These are phyloP conservation scores for Zea luxurians DNA, from an alignment of 176 grass and related monocot genomes.

Conservation along the genomic window DNA sequence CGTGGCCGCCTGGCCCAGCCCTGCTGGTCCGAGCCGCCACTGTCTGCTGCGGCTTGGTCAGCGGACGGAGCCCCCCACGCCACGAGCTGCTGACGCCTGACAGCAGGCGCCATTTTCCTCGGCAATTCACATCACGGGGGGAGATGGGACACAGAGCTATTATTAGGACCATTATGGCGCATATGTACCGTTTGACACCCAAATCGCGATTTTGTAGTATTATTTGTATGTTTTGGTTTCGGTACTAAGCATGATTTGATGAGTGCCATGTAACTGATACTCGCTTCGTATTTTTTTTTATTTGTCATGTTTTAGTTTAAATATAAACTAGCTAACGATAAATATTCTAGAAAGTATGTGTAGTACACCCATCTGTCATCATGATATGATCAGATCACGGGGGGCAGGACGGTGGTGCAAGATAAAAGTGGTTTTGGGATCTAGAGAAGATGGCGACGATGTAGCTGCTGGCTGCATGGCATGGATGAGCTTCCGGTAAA, in stretches of 20 bases:
- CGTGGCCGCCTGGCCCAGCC: neutral
- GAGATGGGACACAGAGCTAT: neutral
- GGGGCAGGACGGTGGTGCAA: conserved; percentile 32
- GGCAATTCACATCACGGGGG: neutral
- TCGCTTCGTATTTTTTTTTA: too few relatives aligned
- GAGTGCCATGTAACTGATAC: too few relatives aligned
- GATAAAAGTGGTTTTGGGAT: conserved; percentile 20
- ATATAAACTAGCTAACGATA: too few relatives aligned
- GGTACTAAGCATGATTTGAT: too few relatives aligned
- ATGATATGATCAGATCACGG: conserved; percentile 34
- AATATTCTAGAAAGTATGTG: too few relatives aligned
- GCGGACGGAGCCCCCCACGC: neutral
- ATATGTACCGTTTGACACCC: neutral
- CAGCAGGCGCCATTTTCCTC: neutral
- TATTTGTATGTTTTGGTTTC: too few relatives aligned
- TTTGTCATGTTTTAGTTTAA: too few relatives aligned
- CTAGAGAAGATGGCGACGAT: conserved; percentile 35
- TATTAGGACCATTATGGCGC: neutral
- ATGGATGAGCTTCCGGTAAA: conserved; percentile 24
- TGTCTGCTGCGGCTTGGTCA: neutral
- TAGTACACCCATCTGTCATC: neutral
- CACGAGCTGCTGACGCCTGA: neutral
- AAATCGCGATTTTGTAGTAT: too few relatives aligned
- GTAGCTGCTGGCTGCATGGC: neutral
- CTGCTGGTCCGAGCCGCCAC: neutral